Evolutionary conservation across 1,284 basidiomycete species (phyloP).

Genomic region (Trichosporon inkin): DNA sequence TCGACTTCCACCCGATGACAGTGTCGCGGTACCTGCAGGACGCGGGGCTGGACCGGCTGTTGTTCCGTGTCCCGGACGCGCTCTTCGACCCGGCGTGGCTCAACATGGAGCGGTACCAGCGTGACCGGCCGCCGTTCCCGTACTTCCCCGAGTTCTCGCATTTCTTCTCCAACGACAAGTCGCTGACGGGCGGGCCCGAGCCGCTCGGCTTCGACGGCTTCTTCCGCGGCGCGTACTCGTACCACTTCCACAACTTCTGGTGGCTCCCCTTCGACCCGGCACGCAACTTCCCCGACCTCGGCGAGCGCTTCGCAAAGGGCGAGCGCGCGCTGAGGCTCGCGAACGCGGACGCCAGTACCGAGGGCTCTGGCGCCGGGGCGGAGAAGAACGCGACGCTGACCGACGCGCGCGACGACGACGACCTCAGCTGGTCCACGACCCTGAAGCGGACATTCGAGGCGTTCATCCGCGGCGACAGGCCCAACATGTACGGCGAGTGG

Average conservation of each 20-base stretch:
- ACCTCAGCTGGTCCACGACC: conserved; percentile 84
- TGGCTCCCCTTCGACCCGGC: conserved; percentile 87
- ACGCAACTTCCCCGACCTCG: conserved; percentile 88
- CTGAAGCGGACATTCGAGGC: conserved; percentile 87
- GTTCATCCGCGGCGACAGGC: conserved; percentile 76
- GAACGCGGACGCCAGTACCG: conserved; percentile 13
- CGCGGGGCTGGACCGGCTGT: conserved; percentile 65
- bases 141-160: conserved; percentile 74
- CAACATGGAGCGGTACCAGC: conserved; percentile 74
- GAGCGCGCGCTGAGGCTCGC: conserved; percentile 58
- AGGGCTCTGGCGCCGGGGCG: background rate
- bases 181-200: conserved; percentile 65
- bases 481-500: conserved; percentile 90
- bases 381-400: conserved; percentile 23
- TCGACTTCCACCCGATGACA: conserved; percentile 85
- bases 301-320: conserved; percentile 67
- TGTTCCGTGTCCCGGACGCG: conserved; percentile 75
- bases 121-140: conserved; percentile 75
- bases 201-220: conserved; percentile 77
- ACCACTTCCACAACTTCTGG: conserved; percentile 84
- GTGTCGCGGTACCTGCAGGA: conserved; percentile 74
- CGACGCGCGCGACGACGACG: conserved; percentile 57
- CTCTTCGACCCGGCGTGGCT: conserved; percentile 84
- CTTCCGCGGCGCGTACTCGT: conserved; percentile 78
- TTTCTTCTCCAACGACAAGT: conserved; percentile 72